Conservation (phyloP, 768 basidiomycete genomes). For the Dioszegia crocea region DNA sequence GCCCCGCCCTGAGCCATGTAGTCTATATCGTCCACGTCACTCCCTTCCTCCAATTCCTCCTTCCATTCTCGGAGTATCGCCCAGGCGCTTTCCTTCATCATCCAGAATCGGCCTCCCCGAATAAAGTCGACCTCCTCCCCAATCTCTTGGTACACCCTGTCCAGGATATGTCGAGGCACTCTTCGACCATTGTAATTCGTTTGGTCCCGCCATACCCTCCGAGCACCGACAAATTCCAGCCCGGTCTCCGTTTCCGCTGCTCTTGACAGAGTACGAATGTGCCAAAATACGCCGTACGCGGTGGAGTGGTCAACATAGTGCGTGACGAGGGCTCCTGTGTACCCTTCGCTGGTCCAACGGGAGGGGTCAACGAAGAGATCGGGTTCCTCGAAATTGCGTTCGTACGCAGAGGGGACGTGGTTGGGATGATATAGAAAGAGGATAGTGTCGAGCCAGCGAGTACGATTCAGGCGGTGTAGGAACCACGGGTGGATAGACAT, state of each 20-base stretch:
- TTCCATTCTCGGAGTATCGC: neutral
- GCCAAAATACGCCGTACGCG: neutral
- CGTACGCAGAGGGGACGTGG: slow-evolving; percentile 2
- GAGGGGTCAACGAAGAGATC: neutral
- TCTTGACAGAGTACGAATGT: slow-evolving; percentile 4
- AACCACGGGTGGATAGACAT: neutral
- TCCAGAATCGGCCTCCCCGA: neutral
- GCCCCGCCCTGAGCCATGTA: no score
- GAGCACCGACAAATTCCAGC: neutral
- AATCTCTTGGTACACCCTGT: neutral
- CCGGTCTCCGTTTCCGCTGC: neutral
- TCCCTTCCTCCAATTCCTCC: no score
- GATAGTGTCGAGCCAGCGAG: neutral
- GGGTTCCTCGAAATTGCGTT: neutral
- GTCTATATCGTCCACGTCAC: no score
- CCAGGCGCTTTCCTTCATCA: neutral
- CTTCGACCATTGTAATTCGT: neutral
- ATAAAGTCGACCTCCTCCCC: neutral
- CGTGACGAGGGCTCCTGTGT: neutral
- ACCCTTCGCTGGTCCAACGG: neutral
- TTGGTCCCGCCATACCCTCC: neutral
- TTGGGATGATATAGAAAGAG: neutral
- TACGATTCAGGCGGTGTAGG: neutral
- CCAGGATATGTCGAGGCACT: slow-evolving; percentile 1
- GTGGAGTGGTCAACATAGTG: neutral